Evolutionary conservation across 805 yeast genomes (phyloP).

Genomic region (Lipomyces kockii): DNA sequence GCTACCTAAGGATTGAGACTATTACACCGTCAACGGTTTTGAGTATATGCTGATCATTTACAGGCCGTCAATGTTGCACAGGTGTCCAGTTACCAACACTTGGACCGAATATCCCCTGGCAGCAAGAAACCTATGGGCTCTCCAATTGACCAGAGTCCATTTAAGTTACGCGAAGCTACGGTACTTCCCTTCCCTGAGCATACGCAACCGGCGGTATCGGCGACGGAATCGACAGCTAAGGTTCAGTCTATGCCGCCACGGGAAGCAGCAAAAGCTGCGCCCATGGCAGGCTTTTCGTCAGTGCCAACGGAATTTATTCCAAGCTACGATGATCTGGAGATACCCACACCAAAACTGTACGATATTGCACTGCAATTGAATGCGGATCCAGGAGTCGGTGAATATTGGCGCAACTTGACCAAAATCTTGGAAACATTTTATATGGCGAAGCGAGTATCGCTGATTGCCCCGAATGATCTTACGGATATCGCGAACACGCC

Average conservation of each 20-base stretch:
- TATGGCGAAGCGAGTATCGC: slow-evolving; percentile 42
- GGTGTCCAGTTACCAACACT: slow-evolving; percentile 21
- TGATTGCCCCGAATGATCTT: slow-evolving; percentile 43
- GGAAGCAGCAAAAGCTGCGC: background rate
- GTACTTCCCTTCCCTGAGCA: background rate
- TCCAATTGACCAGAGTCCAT: background rate
- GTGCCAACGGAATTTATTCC: slow-evolving; percentile 13
- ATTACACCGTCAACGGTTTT: background rate
- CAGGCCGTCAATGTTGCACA: slow-evolving; percentile 34
- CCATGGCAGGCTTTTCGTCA: slow-evolving; percentile 7
- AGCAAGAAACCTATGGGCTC: background rate
- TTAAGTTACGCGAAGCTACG: background rate
- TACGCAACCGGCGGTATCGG: background rate
- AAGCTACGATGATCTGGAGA: slow-evolving; percentile 21
- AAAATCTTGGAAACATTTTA: slow-evolving; percentile 39
- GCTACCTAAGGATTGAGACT: too few relatives aligned
- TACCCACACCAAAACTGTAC: slow-evolving; percentile 34
- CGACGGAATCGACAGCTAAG: background rate
- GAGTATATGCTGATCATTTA: background rate
- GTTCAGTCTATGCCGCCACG: slow-evolving; percentile 1
- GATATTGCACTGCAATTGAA: slow-evolving; percentile 32
- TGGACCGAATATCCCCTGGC: slow-evolving; percentile 10
- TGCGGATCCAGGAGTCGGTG: slow-evolving; percentile 38
- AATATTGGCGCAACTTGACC: slow-evolving; percentile 40
- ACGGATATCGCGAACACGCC: slow-evolving; percentile 44